These are phyloP conservation scores for Tolypocladium paradoxum DNA, from an alignment of 2,329 filamentous ascomycete species.

Conservation along the genomic window DNA sequence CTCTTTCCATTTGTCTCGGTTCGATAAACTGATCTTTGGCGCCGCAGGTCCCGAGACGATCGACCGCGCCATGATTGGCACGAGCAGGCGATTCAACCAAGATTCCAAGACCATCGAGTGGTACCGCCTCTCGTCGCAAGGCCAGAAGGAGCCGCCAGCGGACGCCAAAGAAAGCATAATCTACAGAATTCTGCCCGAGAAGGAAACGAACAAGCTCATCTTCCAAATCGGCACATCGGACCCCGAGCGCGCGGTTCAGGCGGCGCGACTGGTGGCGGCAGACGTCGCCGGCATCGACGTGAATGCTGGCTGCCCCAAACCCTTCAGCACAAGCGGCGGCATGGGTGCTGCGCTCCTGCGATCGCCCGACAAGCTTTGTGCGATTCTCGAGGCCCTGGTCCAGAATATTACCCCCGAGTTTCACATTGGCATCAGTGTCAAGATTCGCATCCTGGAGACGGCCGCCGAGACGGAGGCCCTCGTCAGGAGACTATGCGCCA, in stretches of 20 bases:
- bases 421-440: conserved; percentile 90
- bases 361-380: conserved; percentile 72
- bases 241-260: conserved; percentile 71
- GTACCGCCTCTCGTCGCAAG: conserved; percentile 63
- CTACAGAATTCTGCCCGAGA: conserved; percentile 70
- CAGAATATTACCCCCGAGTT: conserved; percentile 64
- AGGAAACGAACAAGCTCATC: conserved; percentile 65
- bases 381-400: conserved; percentile 77
- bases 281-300: conserved; percentile 94
- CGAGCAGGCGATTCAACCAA: conserved; percentile 65
- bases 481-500: conserved; percentile 67
- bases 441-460: conserved; percentile 80
- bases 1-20: background rate
- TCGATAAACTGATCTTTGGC: background rate
- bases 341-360: conserved; percentile 90
- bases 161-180: conserved; percentile 58
- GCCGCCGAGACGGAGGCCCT: conserved; percentile 65
- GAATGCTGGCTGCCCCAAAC: conserved; percentile 96
- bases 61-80: conserved; percentile 84
- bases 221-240: conserved; percentile 89
- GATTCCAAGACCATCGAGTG: conserved; percentile 76
- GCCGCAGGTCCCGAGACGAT: conserved; percentile 76
- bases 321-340: conserved; percentile 84
- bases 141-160: conserved; percentile 43
- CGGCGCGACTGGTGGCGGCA: conserved; percentile 70